Evolutionary conservation across 202 grass and related monocot genomes (phyloP).

Genomic region (Digitaria exilis): DNA sequence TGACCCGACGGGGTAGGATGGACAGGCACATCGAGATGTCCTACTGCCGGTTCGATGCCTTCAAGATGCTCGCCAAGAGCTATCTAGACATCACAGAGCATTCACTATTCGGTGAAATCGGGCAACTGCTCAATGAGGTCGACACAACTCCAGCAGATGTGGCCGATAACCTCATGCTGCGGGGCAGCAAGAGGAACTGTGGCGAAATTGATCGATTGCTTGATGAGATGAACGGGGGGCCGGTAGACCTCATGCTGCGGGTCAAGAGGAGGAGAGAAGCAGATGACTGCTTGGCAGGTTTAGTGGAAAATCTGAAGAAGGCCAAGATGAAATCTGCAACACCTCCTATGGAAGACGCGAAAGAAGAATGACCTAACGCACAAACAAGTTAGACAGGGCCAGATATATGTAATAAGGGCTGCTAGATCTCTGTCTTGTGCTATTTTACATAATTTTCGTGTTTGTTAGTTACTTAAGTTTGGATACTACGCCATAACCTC

Average conservation of each 20-base stretch:
- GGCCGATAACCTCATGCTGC: not conserved
- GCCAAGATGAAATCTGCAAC: not conserved
- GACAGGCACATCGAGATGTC: conserved; percentile 5
- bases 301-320: conserved; percentile 18
- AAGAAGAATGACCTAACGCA: not conserved
- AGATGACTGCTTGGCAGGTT: not conserved
- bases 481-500: no score
- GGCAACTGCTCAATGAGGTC: not conserved
- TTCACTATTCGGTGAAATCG: not conserved
- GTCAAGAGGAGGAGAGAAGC: conserved; percentile 4
- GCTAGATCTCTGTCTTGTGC: not conserved
- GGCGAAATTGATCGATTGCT: not conserved
- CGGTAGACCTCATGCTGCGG: not conserved
- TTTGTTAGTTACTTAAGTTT: no score
- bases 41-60: conserved; percentile 2
- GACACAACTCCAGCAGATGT: conserved; percentile 4
- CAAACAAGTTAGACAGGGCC: not conserved
- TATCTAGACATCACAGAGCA: not conserved
- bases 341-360: not conserved
- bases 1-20: conserved; percentile 1
- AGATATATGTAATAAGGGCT: not conserved
- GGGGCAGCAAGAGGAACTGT: not conserved
- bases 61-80: conserved; percentile 1
- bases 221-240: not conserved
- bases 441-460: not conserved